phyloP scores from a whole-genome alignment of 129 eudicot species.

The Saposhnikovia divaricata region DNA sequence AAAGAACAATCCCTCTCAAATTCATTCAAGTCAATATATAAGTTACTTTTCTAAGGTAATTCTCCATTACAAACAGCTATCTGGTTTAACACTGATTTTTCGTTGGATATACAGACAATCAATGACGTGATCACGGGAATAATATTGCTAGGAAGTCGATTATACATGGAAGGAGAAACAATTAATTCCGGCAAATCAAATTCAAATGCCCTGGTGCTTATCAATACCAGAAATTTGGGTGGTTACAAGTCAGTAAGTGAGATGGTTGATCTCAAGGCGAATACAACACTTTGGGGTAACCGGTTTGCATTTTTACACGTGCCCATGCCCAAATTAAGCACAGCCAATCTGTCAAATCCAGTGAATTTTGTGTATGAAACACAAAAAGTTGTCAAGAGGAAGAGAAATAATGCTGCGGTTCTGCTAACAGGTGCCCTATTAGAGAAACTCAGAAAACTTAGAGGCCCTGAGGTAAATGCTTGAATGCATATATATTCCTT shows the following conservation, averaged over 20 bases:
- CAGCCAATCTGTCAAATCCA: neutral
- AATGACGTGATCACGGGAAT: constrained; percentile 19
- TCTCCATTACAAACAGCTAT: neutral
- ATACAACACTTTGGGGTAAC: constrained; percentile 23
- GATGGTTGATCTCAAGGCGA: constrained; percentile 14
- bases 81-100: neutral
- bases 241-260: constrained; percentile 23
- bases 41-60: neutral
- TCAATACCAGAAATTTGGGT: constrained; percentile 14
- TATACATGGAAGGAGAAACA: constrained; percentile 27
- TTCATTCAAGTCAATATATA: no score
- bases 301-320: constrained; percentile 19
- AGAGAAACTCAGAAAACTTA: constrained; percentile 4
- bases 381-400: constrained; percentile 3
- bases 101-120: constrained; percentile 17
- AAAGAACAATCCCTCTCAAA: no score
- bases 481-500: neutral
- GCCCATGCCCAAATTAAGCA: neutral
- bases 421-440: constrained; percentile 14
- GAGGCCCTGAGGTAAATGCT: constrained; percentile 24
- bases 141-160: constrained; percentile 19
- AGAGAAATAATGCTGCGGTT: constrained; percentile 11
- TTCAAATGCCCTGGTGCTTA: constrained; percentile 17
- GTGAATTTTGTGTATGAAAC: constrained; percentile 14
- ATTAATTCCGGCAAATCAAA: neutral